Evolutionary conservation across 371 early-diverging fungal species (phyloP), one percentile per base, ranked within the genome.

Genomic region (Chytridium lagenaria): DNA sequence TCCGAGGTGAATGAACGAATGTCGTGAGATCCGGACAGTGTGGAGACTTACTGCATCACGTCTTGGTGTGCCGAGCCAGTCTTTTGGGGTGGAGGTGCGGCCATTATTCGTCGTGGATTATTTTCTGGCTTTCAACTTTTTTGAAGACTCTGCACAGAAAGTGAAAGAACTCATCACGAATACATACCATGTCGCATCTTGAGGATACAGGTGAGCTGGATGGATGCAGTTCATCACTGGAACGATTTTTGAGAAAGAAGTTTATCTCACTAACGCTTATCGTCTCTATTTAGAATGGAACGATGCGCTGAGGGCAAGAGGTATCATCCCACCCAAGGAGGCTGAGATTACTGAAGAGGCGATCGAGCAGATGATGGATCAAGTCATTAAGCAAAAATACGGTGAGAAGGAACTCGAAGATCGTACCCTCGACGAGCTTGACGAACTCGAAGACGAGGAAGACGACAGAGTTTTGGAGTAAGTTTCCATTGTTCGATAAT

Each of bases 231-330:
- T 10, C n/a, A 7, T 34, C 36, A 61, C 34, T 7, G 34, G 36
- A 33, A 22, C 34, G 30, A 5, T 66, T 44, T n/a, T n/a, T n/a
- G n/a, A n/a, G n/a, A n/a, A n/a, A n/a, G n/a, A n/a, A n/a, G n/a
- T n/a, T n/a, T n/a, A n/a, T n/a, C n/a, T n/a, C 23, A 40, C 22
- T 44, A 40, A 30, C 49, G 44, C 34, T 7, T 44, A 22, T 23
- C 5, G 12, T n/a, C 19, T 26, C 39, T n/a, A n/a, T n/a, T n/a
- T 71, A 81, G 84, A 85, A 72, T 86, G 83, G 84, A 96, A 98
- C 83, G 97, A 97, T 78, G 92, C 95, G 69, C 87, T 98, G 64
- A 92, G 97, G 61, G 92, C 89, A 26, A 90, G 91, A 70, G 97
- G 96, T 22, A 96, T 96, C 78, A 83, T 96, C 51, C 95, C 95